Base-by-base conservation (phyloP, 495 filamentous ascomycete species). In the Penicillium egyptiacum region DNA sequence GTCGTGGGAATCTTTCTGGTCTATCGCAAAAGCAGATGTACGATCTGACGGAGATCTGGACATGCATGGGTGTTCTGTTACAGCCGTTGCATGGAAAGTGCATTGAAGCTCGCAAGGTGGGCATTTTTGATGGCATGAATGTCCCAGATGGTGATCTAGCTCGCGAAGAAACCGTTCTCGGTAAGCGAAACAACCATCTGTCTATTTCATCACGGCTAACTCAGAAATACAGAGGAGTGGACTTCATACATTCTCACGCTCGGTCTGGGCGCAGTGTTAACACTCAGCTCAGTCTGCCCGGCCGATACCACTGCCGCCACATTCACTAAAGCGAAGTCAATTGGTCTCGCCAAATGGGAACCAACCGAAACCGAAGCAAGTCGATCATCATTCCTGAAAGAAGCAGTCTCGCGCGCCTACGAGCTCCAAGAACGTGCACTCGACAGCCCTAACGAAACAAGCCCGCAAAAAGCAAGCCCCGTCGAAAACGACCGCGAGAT, bases 21-120 rank as follows among this genome's bases (percentile, higher is more conserved):
- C 69, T 88, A 16, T 78, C 78, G 1, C 72, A 77, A 12, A 74
- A 77, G 45, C 77, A 88, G 60, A 67, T 88, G 11, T 86, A 83
- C 53, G 83, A 87, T 63, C 83, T 88, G 78, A 82, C 74, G 1
- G 86, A 88, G 62, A 79, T 88, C 20, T 88, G 85, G 85, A 85
- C 75, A 1, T 87, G 85, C 61, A 66, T 88, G 25, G 73, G 76
- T 26, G 79, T 82, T 8, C 66, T 88, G 19, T 69, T 87, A 5
- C 78, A 82, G 50, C 80, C 79, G 16, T 72, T 86, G 42, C 81
- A 86, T 54, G 83, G 80, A 9, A 79, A 80, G 56, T 78, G 77
- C 35, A 68, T 68, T 31, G 78, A 84, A 55, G 86, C 85, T 6
- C 72, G 83, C 14, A 70, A 75, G 10, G 75, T 72, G 46, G 85